Evolutionary conservation across 1,284 basidiomycete genomes (phyloP).

Genomic region (Austroboletus sp.): DNA sequence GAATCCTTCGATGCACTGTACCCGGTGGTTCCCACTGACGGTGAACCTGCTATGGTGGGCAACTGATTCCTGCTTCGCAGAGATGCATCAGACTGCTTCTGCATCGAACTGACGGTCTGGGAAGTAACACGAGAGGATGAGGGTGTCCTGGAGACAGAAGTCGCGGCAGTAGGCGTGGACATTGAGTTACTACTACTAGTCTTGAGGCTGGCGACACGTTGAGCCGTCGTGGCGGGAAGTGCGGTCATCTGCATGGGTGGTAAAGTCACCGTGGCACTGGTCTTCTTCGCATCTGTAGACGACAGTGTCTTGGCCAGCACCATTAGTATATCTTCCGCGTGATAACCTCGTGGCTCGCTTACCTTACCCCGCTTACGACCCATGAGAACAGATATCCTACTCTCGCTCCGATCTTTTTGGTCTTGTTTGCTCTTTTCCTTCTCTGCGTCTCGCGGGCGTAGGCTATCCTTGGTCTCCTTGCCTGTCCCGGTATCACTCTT

Average conservation of each 20-base stretch:
- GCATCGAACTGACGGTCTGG: constrained; percentile 72
- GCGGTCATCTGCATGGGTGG: constrained; percentile 86
- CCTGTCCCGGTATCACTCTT: constrained; percentile 51
- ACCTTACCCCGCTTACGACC: constrained; percentile 91
- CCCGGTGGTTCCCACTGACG: constrained; percentile 64
- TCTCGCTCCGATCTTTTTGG: constrained; percentile 76
- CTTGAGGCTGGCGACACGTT: constrained; percentile 73
- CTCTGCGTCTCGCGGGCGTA: constrained; percentile 41
- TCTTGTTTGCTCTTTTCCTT: constrained; percentile 68
- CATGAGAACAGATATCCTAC: constrained; percentile 80
- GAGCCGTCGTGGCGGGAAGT: constrained; percentile 68
- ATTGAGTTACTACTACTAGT: constrained; percentile 42
- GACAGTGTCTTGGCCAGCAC: constrained; percentile 63
- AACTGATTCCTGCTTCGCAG: constrained; percentile 67
- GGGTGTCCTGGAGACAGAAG: constrained; percentile 38
- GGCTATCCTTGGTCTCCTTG: constrained; percentile 41
- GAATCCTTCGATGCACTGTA: constrained; percentile 46
- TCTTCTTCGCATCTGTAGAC: constrained; percentile 71
- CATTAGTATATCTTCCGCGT: constrained; percentile 14
- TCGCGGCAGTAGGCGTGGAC: constrained; percentile 36
- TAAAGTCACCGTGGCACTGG: constrained; percentile 57
- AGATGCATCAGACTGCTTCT: constrained; percentile 74
- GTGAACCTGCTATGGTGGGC: constrained; percentile 85
- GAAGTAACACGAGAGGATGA: constrained; percentile 60
- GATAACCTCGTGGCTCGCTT: constrained; percentile 23